These are phyloP conservation scores for Candida fluviatilis DNA, from an alignment of 805 yeast species.

Conservation along the genomic window DNA sequence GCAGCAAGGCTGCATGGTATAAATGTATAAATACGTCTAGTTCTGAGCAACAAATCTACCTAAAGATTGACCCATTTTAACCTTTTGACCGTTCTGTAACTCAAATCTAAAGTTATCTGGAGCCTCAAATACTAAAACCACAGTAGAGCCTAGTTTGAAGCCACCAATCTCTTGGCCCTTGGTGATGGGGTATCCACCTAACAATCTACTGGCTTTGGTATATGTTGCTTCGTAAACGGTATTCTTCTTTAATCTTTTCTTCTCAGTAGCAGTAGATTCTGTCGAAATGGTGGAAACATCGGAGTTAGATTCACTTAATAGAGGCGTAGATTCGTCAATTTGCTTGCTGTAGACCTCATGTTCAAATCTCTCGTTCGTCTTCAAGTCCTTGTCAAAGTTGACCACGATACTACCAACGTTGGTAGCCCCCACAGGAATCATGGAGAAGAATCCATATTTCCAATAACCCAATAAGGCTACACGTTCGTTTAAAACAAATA, in stretches of 20 bases:
- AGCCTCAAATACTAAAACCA: conserved; percentile 96
- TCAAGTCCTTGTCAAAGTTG: conserved; percentile 85
- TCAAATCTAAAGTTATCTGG: conserved; percentile 74
- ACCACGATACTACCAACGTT: conserved; percentile 94
- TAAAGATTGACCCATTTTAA: conserved; percentile 78
- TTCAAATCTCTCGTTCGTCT: conserved; percentile 73
- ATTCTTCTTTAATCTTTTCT: conserved; percentile 54
- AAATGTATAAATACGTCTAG: neutral
- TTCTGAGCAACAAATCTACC: conserved; percentile 41
- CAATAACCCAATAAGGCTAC: conserved; percentile 94
- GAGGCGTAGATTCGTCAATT: conserved; percentile 27
- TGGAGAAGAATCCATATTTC: conserved; percentile 95
- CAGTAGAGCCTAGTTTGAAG: conserved; percentile 91
- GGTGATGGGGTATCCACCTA: conserved; percentile 83
- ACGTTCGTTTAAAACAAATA: conserved; percentile 90
- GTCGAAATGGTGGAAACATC: conserved; percentile 13
- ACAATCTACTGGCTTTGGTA: conserved; percentile 64
- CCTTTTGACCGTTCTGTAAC: conserved; percentile 67
- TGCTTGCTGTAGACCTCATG: conserved; percentile 35
- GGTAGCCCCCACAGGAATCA: conserved; percentile 99
- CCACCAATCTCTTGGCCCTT: conserved; percentile 98
- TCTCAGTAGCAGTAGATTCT: conserved; percentile 9
- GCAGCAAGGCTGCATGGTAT: neutral
- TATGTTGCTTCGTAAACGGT: conserved; percentile 95
- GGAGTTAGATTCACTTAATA: conserved; percentile 15